Evolutionary conservation across 1,284 basidiomycete species (phyloP).

Genomic region (Gastroboletus turbinatus): DNA sequence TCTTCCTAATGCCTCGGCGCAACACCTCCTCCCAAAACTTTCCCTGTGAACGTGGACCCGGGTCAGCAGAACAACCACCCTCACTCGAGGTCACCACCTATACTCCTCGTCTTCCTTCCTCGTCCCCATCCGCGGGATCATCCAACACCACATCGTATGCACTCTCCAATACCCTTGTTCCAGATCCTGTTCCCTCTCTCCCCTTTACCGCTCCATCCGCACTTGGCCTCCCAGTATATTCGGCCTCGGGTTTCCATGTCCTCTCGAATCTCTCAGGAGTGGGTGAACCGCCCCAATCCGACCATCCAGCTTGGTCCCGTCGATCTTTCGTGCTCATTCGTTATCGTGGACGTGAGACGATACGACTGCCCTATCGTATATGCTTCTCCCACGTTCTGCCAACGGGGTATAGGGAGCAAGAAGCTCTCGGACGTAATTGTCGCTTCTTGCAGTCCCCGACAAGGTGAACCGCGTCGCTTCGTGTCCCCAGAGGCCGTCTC

Average conservation of each 20-base stretch:
- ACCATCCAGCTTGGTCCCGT: slow-evolving; percentile 85
- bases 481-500: slow-evolving; percentile 71
- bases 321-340: slow-evolving; percentile 87
- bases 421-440: slow-evolving; percentile 88
- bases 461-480: slow-evolving; percentile 66
- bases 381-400: slow-evolving; percentile 77
- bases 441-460: slow-evolving; percentile 83
- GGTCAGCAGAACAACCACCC: slow-evolving; percentile 5
- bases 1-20: slow-evolving; percentile 1
- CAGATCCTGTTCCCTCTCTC: not conserved
- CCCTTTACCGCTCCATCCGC: slow-evolving; percentile 23
- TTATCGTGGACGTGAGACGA: slow-evolving; percentile 81
- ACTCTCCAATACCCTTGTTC: slow-evolving; percentile 7
- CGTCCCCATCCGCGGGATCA: not conserved
- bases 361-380: slow-evolving; percentile 88
- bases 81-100: slow-evolving; percentile 3
- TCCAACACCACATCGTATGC: slow-evolving; percentile 6
- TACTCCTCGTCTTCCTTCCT: not conserved
- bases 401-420: slow-evolving; percentile 80
- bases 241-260: slow-evolving; percentile 87
- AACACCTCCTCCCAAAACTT: not conserved
- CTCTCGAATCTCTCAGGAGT: slow-evolving; percentile 81
- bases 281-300: slow-evolving; percentile 69
- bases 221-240: slow-evolving; percentile 65
- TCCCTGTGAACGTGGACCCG: not conserved